These are phyloP conservation scores for Perkinsus chesapeaki DNA, from an alignment of 169 alveolate genomes.

Conservation along the genomic window DNA sequence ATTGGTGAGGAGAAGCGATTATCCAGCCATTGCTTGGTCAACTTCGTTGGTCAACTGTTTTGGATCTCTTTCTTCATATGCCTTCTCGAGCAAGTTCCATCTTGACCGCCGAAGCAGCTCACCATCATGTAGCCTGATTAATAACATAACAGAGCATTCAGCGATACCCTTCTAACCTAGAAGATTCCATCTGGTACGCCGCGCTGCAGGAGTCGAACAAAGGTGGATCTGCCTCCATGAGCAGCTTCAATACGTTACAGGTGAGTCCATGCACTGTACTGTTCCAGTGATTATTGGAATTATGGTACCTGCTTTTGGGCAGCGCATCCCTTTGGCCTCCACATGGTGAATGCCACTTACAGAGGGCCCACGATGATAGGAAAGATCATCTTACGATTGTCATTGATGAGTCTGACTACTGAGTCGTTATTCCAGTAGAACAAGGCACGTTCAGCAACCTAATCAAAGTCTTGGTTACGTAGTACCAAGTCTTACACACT, in stretches of 20 bases:
- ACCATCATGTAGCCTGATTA: background rate
- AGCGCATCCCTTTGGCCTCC: background rate
- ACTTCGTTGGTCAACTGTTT: background rate
- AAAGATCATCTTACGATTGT: background rate
- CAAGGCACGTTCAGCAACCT: background rate
- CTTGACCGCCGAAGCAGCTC: background rate
- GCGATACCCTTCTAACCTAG: background rate
- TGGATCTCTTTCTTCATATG: background rate
- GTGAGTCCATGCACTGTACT: constrained; percentile 45
- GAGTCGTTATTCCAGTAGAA: background rate
- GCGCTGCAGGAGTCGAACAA: constrained; percentile 45
- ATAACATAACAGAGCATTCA: background rate
- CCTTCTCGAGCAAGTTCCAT: background rate
- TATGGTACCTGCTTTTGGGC: background rate
- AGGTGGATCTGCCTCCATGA: constrained; percentile 49
- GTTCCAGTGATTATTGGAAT: background rate
- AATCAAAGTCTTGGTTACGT: too few relatives aligned
- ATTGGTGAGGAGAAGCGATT: background rate
- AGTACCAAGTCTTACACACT: too few relatives aligned
- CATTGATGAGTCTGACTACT: background rate
- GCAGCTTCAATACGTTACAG: constrained; percentile 45
- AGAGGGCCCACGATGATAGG: background rate
- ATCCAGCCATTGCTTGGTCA: background rate
- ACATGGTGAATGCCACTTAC: background rate
- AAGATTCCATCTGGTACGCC: constrained; percentile 24